Base-by-base conservation (phyloP, 192 early-diverging fungal species). In the Mortierella antarctica region DNA sequence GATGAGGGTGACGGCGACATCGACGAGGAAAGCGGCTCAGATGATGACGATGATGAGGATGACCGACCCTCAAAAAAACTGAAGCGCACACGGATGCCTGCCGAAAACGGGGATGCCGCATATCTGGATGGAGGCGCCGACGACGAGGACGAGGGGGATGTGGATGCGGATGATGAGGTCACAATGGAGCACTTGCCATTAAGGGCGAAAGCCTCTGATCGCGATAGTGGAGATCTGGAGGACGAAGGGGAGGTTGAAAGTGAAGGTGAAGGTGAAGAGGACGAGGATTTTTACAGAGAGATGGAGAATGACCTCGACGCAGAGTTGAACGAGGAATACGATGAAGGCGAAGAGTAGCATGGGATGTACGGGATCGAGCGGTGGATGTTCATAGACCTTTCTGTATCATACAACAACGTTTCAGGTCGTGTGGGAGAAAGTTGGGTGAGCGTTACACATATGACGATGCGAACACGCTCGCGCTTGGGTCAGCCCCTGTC, bases 1-100 rank as follows among this genome's bases (percentile, higher is more conserved):
- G 69, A 68, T 8, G 71, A 74, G 6, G 76, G 75, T 14, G 84
- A 82, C n/a, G 69, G 79, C 11, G 87, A 86, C 13, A 83, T 90
- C 58, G 84, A 72, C 14, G 83, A 86, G 13, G 71, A 84, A 44
- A 83, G 70, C 58, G 72, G 72, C 9, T 84, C 85, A 47, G 82
- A 86, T 57, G 70, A 80, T 7, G 68, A 73, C 4, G 88, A 72
- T 70, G 62, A 83, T 1, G 71, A 64, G 9, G 41, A 49, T 23
- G 62, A 21, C 31, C 60, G 39, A 40, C 45, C 50, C 52, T 45
- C 48, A 0, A 62, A n/a, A 18, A 54, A 44, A 48, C 57, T 52
- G 39, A 70, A 75, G 51, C 73, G 74, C 10, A 76, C 72, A 62
- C 84, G 84, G 63, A 68, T 80, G 20, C 60, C 70, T n/a, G 65